Evolutionary conservation across 2,329 filamentous ascomycete genomes (phyloP).

Genomic region (Phaeosphaeria sp.): DNA sequence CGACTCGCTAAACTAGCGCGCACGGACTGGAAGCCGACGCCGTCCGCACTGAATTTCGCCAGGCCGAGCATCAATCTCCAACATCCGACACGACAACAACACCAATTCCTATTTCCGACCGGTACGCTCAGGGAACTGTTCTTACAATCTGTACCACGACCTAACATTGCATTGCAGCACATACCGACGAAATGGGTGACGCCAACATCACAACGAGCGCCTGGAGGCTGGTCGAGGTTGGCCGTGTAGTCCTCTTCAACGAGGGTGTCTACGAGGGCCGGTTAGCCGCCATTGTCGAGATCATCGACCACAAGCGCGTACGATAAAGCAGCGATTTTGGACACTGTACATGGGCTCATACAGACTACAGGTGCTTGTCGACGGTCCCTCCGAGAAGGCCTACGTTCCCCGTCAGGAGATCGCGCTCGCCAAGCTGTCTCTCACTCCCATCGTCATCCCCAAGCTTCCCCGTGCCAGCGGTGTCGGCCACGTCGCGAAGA

Average conservation of each 20-base stretch:
- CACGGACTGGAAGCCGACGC: conserved; percentile 1
- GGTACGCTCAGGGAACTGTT: conserved; percentile 43
- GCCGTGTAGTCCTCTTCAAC: conserved; percentile 93
- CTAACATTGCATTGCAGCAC: conserved; percentile 41
- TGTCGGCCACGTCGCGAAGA: conserved; percentile 80
- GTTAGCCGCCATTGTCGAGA: conserved; percentile 95
- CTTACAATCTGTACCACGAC: conserved; percentile 22
- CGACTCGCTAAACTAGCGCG: conserved; percentile 8
- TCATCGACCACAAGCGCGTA: conserved; percentile 99
- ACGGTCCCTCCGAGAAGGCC: conserved; percentile 84
- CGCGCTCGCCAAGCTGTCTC: conserved; percentile 80
- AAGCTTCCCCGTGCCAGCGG: conserved; percentile 86
- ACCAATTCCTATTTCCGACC: conserved; percentile 47
- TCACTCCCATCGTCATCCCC: conserved; percentile 87
- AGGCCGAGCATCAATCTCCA: conserved; percentile 20
- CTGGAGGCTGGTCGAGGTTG: conserved; percentile 96
- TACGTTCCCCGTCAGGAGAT: conserved; percentile 87
- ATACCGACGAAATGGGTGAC: conserved; percentile 55
- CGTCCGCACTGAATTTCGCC: conserved; percentile 14
- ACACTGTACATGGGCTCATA: conserved; percentile 37
- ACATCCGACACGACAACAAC: conserved; percentile 39
- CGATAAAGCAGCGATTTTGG: conserved; percentile 55
- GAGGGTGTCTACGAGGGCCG: conserved; percentile 81
- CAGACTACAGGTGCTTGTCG: conserved; percentile 80
- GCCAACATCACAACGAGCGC: conserved; percentile 55